phyloP scores from a whole-genome alignment of 345 rosid species.

The Barbarea vulgaris region DNA sequence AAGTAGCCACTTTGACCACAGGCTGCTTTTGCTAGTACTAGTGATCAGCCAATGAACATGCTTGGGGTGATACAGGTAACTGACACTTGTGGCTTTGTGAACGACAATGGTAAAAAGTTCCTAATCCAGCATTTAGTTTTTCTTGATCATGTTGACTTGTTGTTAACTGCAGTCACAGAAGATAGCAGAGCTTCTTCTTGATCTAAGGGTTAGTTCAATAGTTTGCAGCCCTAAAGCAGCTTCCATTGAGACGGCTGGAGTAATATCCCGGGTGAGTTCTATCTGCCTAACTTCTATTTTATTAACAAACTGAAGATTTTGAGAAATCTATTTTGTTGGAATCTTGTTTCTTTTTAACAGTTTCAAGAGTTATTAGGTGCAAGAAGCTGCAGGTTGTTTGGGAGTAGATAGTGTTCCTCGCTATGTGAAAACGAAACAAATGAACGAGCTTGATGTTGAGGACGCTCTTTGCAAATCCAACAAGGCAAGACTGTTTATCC shows the following conservation, averaged over 20 bases:
- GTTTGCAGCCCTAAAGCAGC: conserved; percentile 62
- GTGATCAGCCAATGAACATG: conserved; percentile 68
- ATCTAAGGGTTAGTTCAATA: conserved; percentile 64
- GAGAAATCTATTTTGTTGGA: background rate
- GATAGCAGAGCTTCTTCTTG: conserved; percentile 91
- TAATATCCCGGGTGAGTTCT: conserved; percentile 60
- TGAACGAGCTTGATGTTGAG: conserved; percentile 56
- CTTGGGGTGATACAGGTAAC: conserved; percentile 86
- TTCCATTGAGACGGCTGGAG: conserved; percentile 60
- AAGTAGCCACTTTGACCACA: conserved; percentile 34
- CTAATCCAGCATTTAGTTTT: background rate
- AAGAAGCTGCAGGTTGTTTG: conserved; percentile 92
- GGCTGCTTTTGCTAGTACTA: conserved; percentile 47
- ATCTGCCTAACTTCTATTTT: background rate
- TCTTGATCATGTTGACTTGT: conserved; percentile 31
- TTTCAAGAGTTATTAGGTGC: conserved; percentile 55
- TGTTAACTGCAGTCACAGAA: conserved; percentile 74
- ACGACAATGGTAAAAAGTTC: background rate
- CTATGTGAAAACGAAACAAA: conserved; percentile 61
- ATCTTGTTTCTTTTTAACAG: conserved; percentile 14
- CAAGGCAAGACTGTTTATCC: conserved; percentile 52
- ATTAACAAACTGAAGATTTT: conserved; percentile 7
- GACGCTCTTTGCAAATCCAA: conserved; percentile 48
- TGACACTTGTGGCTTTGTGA: background rate
- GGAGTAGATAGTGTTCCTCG: conserved; percentile 85